A percentile compares a stretch with the other conserved stretches of the same genome.
Conservation (phyloP, 2,329 filamentous ascomycete species). For the Arthrobotrys entomopaga region DNA sequence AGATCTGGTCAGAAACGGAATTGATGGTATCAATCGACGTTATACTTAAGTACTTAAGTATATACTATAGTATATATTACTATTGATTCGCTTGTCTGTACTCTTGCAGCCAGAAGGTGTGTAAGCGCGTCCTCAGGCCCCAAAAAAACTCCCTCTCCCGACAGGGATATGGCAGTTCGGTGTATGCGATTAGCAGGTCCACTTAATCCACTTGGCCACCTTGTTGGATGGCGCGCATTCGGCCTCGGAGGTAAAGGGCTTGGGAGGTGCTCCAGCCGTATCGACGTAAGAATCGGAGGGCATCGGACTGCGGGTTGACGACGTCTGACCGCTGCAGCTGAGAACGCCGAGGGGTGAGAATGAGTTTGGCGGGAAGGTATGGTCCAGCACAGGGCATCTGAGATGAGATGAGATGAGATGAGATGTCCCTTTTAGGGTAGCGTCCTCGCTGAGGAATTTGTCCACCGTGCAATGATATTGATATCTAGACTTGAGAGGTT, state of each 20-base stretch:
- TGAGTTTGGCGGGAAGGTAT: constrained; percentile 13
- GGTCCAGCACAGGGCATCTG: constrained; percentile 30
- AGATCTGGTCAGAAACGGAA: too few relatives aligned
- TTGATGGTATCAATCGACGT: too few relatives aligned
- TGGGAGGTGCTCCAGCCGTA: constrained; percentile 22
- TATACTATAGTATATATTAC: too few relatives aligned
- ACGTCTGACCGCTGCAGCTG: too few relatives aligned
- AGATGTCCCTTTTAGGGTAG: not conserved
- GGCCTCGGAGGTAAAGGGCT: constrained; percentile 8
- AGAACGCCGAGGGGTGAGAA: not conserved
- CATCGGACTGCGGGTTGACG: not conserved
- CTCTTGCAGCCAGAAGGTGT: not conserved
- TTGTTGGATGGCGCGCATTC: constrained; percentile 9
- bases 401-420: not conserved
- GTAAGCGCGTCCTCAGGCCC: not conserved
- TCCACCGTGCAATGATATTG: too few relatives aligned
- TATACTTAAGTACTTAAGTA: too few relatives aligned
- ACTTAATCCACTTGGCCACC: not conserved
- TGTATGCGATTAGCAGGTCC: constrained; percentile 16
- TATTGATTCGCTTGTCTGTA: not conserved
- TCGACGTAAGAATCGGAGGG: constrained; percentile 12
- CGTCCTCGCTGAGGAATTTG: not conserved
- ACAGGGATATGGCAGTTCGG: constrained; percentile 8
- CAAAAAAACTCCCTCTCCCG: constrained; percentile 19
- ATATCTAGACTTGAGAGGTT: too few relatives aligned